Evolutionary conservation across 2,329 filamentous ascomycete genomes (phyloP), one percentile per base, ranked within the genome.

Genomic region (Alternaria novae-zelandiae): DNA sequence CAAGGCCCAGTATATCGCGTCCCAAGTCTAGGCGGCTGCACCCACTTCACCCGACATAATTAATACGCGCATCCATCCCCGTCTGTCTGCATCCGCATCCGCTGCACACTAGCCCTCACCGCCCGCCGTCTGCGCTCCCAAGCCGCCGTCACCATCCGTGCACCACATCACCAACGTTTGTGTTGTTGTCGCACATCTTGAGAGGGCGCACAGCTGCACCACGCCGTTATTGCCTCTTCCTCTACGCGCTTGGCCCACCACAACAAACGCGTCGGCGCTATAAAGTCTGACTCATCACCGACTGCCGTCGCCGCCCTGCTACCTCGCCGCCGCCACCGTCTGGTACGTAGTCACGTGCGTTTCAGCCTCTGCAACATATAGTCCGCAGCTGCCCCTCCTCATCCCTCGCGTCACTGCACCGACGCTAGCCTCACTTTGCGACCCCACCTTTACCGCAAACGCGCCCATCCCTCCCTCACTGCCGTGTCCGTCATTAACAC

Each of bases 311-410:
- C 44, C 59, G 61, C 70, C 68, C 64, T 61, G 58, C 63, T 44
- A 63, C 47, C 64, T 68, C 69, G 67, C 70, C 70, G 71, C 70
- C 73, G 70, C 74, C 73, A 65, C 70, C 67, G 23, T 36, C 47
- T 57, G 67, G 74, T 77, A 76, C 73, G 70, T 63, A 60, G 45
- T 78, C 76, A 78, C 76, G 73, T 78, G 75, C 60, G 70, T 75
- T 73, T 75, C 74, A 74, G 73, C 73, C 66, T 71, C 68, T 62
- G 67, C 62, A 54, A 51, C 69, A 70, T 70, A 68, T 72, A 71
- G 58, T 66, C 68, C 61, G 41, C 46, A 58, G 59, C 67, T 62
- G 70, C 69, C 70, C 72, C 70, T 71, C 70, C 25, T 54, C 49
- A 51, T 49, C 46, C 51, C 63, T 61, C 54, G 54, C 51, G 36